Evolutionary conservation across 148 eudicot genomes (phyloP).

Genomic region (Pouteria glomerata): DNA sequence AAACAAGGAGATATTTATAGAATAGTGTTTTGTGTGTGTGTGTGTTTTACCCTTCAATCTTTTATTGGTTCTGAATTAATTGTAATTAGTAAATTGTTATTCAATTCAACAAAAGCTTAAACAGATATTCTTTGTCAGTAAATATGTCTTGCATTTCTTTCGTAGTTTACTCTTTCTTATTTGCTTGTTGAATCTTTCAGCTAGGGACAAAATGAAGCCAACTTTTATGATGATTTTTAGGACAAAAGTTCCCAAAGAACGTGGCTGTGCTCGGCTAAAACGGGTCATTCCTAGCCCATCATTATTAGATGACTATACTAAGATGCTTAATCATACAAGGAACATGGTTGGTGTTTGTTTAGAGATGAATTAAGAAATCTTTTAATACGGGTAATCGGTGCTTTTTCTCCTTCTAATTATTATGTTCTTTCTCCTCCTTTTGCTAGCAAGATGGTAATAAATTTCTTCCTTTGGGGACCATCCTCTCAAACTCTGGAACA

Average conservation of each 20-base stretch:
- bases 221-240: background rate
- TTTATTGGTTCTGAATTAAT: background rate
- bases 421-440: background rate
- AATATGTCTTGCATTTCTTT: background rate
- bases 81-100: constrained; percentile 1
- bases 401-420: too few relatives aligned
- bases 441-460: background rate
- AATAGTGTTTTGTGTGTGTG: background rate
- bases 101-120: background rate
- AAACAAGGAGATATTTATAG: background rate
- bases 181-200: background rate
- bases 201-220: background rate
- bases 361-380: background rate
- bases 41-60: background rate
- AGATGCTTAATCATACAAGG: background rate
- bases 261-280: background rate
- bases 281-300: background rate
- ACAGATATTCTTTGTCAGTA: background rate
- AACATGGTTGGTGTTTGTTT: background rate
- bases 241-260: background rate
- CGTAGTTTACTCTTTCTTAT: background rate
- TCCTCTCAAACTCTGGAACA: background rate
- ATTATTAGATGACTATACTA: background rate
- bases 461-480: background rate
- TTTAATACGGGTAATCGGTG: background rate